A percentile compares a stretch with the other conserved stretches of the same genome.
phyloP scores from a whole-genome alignment of 2,329 filamentous ascomycete genomes.

The Bertia moriformis region DNA sequence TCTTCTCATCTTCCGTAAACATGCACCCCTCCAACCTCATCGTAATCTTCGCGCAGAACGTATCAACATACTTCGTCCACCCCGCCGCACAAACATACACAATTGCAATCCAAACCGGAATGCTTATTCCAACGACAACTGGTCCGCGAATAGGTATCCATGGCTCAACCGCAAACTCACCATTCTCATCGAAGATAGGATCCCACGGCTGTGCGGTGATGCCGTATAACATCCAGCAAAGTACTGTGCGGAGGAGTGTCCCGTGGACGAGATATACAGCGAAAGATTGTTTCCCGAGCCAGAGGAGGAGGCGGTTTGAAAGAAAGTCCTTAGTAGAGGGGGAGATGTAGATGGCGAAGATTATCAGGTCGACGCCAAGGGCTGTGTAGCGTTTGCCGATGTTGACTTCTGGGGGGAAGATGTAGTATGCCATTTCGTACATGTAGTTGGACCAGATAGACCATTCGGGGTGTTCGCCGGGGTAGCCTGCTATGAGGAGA shows the following conservation, averaged over 20 bases:
- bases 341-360: conserved; percentile 33
- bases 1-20: conserved; percentile 26
- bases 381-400: conserved; percentile 28
- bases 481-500: conserved; percentile 30
- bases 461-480: conserved; percentile 32
- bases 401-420: conserved; percentile 28
- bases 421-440: conserved; percentile 20
- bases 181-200: too few species aligned
- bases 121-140: conserved; percentile 22
- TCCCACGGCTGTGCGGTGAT: conserved; percentile 28
- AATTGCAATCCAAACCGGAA: conserved; percentile 27
- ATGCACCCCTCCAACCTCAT: conserved; percentile 29
- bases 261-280: conserved; percentile 39
- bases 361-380: conserved; percentile 29
- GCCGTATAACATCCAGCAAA: conserved; percentile 35
- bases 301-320: conserved; percentile 31
- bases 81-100: conserved; percentile 30
- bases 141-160: conserved; percentile 23
- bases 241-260: conserved; percentile 32
- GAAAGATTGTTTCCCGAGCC: conserved; percentile 37
- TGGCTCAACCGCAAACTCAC: conserved; percentile 21
- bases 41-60: conserved; percentile 29
- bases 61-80: conserved; percentile 35
- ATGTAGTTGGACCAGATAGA: conserved; percentile 29
- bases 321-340: conserved; percentile 29